A percentile compares a stretch with the other conserved stretches of the same genome.
phyloP scores from a whole-genome alignment of 2,329 filamentous ascomycete genomes.

The Diaporthe sp. region DNA sequence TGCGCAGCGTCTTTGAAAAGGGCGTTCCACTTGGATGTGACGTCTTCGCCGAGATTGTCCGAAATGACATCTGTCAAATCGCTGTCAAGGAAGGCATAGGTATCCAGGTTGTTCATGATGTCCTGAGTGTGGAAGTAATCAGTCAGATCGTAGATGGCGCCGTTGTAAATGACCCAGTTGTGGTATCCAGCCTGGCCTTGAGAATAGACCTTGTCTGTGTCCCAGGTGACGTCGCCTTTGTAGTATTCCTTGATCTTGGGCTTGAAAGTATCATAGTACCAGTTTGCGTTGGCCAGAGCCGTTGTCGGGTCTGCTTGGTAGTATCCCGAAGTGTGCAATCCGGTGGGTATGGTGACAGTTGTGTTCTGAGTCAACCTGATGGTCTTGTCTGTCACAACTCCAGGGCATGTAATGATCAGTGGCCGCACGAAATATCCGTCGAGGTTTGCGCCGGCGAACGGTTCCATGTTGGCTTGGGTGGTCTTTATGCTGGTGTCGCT shows the following conservation, averaged over 20 bases:
- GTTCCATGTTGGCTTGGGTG: constrained; percentile 76
- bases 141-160: constrained; percentile 88
- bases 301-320: constrained; percentile 69
- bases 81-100: constrained; percentile 80
- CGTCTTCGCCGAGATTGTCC: constrained; percentile 83
- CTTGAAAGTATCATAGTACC: constrained; percentile 83
- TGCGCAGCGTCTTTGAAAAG: constrained; percentile 62
- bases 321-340: constrained; percentile 79
- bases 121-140: constrained; percentile 89
- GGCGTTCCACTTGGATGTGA: constrained; percentile 76
- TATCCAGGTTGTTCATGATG: constrained; percentile 64
- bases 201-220: constrained; percentile 68
- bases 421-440: constrained; percentile 90
- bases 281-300: constrained; percentile 73
- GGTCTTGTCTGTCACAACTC: constrained; percentile 74
- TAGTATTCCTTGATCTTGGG: constrained; percentile 88
- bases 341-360: constrained; percentile 69
- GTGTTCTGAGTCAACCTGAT: constrained; percentile 74
- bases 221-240: constrained; percentile 87
- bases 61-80: constrained; percentile 78
- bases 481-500: constrained; percentile 79
- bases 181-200: constrained; percentile 78
- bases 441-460: constrained; percentile 83
- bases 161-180: constrained; percentile 84
- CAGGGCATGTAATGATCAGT: constrained; percentile 79